Evolutionary conservation across 106 monocot genomes (phyloP), one percentile per base, ranked within the genome.

Genomic region (Amphibolis antarctica): DNA sequence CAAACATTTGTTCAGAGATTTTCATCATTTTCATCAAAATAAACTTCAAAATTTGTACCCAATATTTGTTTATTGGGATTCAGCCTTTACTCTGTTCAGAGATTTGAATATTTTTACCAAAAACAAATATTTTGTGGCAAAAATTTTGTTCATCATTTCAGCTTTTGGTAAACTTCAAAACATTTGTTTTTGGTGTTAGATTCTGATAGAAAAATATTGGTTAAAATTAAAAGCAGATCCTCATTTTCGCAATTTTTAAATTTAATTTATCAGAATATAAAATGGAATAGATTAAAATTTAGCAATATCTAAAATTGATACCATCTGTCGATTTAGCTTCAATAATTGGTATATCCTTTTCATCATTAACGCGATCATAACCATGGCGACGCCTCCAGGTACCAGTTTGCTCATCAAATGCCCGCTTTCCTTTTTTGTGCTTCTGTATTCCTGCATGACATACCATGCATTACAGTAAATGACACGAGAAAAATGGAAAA

Each of bases 291-390:
- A 36, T 7, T 7, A 28, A 24, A 17, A 48, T 10, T 28, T 13
- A 49, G 26, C 25, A 36, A 64, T 14, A 1, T 13, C 28, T 26
- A 64, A 48, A 63, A 48, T 4, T 9, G 23, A 49, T 88, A 93
- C 85, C 89, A 74, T 94, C 93, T 29, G 85, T 75, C 52, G 47
- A 9, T 76, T 94, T 94, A 42, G 93, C 93, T 4, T 83, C 89
- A 29, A 94, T 74, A 66, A 86, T 94, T 28, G 85, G 88, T 62
- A 94, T 49, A 63, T 89, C 93, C 47, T 67, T 94, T 52, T 86
- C 93, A 68, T 94, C 89, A 77, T 89, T 86, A 13, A 80, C 89
- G 64, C 93, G 88, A 71, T 94, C 93, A 76, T 89, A 94, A n/a
- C 93, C 86, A 86, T 89, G 62, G 7, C 80, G 85, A 43, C 93